phyloP scores from a whole-genome alignment of 164 flowering plant genomes.

The Stephania yunnanensis region DNA sequence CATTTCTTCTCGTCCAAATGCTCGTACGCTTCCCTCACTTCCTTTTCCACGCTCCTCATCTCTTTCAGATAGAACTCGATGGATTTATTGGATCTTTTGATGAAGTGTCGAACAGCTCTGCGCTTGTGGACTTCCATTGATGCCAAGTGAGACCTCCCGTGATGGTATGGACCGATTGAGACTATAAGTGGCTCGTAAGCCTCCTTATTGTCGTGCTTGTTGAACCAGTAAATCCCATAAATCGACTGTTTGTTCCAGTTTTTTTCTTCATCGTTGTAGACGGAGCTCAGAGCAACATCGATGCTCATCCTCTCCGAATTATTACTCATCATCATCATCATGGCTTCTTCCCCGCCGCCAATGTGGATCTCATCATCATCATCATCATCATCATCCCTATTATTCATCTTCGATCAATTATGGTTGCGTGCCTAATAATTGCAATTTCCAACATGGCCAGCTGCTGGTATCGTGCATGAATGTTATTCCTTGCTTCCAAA shows the following conservation, averaged over 20 bases:
- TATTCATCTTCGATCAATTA: too few species aligned
- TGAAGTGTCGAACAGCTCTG: slow-evolving; percentile 8
- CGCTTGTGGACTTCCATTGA: slow-evolving; percentile 17
- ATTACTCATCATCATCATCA: too few species aligned
- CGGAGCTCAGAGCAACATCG: too few species aligned
- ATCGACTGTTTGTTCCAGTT: not conserved
- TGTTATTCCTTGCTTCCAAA: too few species aligned
- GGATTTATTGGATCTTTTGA: not conserved
- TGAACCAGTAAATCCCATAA: not conserved
- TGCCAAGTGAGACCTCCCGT: not conserved
- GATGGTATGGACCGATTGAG: slow-evolving; percentile 21
- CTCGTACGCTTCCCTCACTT: slow-evolving; percentile 4
- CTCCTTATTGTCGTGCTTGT: not conserved
- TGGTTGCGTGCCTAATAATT: too few species aligned
- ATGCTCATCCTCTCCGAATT: too few species aligned
- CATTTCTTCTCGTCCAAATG: not conserved
- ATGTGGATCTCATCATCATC: too few species aligned
- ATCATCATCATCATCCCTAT: too few species aligned
- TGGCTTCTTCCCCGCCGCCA: too few species aligned
- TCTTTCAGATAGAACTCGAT: not conserved
- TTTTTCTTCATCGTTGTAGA: not conserved
- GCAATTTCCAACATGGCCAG: not conserved
- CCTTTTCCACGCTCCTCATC: not conserved
- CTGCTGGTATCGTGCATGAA: too few species aligned
- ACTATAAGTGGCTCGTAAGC: slow-evolving; percentile 9